Evolutionary conservation across 257 asterid genomes (phyloP).

Genomic region (Anisodus tanguticus): DNA sequence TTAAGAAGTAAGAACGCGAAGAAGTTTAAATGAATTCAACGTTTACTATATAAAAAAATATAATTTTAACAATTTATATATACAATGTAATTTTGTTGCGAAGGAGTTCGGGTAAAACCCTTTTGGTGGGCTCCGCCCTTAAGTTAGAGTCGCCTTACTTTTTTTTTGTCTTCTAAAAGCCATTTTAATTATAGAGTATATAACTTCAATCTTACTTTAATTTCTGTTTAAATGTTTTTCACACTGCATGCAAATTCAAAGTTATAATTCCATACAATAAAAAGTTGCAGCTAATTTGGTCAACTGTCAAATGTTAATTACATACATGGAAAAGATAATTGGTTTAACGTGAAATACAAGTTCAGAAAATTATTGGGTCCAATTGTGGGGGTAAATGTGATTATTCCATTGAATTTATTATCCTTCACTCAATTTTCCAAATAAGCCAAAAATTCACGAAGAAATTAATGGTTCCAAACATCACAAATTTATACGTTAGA

Average conservation of each 20-base stretch:
- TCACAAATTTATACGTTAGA: not conserved
- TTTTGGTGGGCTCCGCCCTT: too few species aligned
- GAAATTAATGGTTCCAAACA: not conserved
- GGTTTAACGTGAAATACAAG: slow-evolving; percentile 20
- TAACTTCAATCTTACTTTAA: not conserved
- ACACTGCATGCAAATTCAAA: not conserved
- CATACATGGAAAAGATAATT: not conserved
- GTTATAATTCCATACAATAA: not conserved
- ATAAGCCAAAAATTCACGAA: not conserved
- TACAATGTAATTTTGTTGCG: too few species aligned
- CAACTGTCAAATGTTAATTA: not conserved
- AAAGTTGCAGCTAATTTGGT: not conserved
- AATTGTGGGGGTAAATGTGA: slow-evolving; percentile 17
- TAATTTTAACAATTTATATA: too few species aligned
- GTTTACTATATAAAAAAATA: too few species aligned
- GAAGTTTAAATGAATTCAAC: too few species aligned
- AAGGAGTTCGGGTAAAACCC: too few species aligned
- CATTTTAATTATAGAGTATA: too few species aligned
- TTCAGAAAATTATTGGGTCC: not conserved
- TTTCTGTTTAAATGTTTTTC: not conserved
- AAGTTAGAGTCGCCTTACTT: not conserved
- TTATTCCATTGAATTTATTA: not conserved
- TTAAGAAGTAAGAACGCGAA: too few species aligned
- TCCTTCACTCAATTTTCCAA: not conserved
- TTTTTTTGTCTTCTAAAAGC: too few species aligned